Conservation (phyloP, 2,329 filamentous ascomycete species). For the Sporothrix schenckii region DNA sequence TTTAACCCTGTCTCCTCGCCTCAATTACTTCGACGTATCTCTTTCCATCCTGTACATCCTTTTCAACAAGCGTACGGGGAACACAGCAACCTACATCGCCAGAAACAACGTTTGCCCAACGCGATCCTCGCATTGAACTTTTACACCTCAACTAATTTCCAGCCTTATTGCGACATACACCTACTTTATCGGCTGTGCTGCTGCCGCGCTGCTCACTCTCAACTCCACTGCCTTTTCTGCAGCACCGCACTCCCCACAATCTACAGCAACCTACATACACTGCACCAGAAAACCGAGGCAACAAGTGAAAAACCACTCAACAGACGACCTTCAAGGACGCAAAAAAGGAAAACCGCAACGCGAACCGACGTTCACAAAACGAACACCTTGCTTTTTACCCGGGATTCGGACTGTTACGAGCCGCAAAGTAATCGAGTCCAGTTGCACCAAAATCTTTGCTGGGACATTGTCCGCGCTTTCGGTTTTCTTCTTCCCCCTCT, state of each 20-base stretch:
- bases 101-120: background rate
- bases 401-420: background rate
- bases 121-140: background rate
- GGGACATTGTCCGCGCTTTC: background rate
- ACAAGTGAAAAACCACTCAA: background rate
- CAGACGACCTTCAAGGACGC: background rate
- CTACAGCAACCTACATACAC: background rate
- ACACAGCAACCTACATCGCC: background rate
- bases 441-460: background rate
- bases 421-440: background rate
- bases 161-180: background rate
- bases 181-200: constrained; percentile 17
- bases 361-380: constrained; percentile 6
- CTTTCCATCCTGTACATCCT: background rate
- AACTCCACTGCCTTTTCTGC: background rate
- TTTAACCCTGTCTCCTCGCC: background rate
- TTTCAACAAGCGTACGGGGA: background rate
- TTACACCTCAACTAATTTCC: background rate
- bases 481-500: background rate
- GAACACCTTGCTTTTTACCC: background rate
- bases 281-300: background rate
- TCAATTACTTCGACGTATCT: background rate
- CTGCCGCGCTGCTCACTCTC: constrained; percentile 21
- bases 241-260: constrained; percentile 5
- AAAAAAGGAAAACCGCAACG: background rate